phyloP scores from a whole-genome alignment of 225 moss, liverwort and hornwort genomes.

The Asterella californica region DNA sequence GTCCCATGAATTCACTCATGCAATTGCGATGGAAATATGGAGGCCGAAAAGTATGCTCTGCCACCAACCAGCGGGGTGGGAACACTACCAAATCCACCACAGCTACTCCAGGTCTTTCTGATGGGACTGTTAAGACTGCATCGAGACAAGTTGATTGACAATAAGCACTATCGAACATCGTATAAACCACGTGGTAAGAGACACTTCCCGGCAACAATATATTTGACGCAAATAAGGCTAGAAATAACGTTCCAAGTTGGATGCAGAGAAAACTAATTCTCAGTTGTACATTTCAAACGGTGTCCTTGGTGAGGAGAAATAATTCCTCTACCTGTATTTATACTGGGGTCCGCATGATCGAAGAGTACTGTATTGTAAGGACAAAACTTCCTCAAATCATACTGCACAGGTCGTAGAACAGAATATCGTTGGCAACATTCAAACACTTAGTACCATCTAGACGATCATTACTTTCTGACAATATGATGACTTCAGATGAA shows the following conservation, averaged over 20 bases:
- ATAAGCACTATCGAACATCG: no score
- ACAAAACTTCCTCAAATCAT: conserved; percentile 85
- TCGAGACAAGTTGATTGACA: no score
- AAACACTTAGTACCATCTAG: not conserved
- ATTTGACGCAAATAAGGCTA: no score
- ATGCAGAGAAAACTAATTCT: not conserved
- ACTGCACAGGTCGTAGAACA: conserved; percentile 39
- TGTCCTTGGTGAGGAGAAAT: not conserved
- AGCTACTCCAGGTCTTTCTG: conserved; percentile 87
- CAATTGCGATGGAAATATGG: conserved; percentile 98
- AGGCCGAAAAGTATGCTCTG: conserved; percentile 95
- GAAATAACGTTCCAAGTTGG: no score
- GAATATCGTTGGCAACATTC: not conserved
- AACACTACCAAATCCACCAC: conserved; percentile 97
- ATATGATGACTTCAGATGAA: not conserved
- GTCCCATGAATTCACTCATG: conserved; percentile 99
- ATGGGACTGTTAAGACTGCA: conserved; percentile 87
- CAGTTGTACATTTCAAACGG: not conserved
- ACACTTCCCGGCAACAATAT: not conserved
- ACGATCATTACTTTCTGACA: not conserved
- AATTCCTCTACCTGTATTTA: conserved; percentile 61
- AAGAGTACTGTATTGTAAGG: conserved; percentile 94
- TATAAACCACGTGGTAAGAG: not conserved
- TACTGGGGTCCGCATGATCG: conserved; percentile 94
- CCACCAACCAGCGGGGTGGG: conserved; percentile 96